These are phyloP conservation scores for Barnettozyma populi DNA, from an alignment of 805 yeast genomes.

Conservation along the genomic window DNA sequence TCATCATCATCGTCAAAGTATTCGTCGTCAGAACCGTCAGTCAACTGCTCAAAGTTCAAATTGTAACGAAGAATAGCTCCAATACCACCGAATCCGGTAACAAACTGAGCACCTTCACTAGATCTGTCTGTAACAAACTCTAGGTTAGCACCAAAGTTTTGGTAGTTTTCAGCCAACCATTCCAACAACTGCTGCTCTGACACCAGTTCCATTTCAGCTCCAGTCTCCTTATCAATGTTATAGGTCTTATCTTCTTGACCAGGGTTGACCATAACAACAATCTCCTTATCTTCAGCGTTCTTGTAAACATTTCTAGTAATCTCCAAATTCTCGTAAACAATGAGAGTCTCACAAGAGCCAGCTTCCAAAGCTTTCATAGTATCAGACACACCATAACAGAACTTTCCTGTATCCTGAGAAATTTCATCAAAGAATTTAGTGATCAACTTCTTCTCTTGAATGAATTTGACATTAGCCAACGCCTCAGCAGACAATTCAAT, in stretches of 20 bases:
- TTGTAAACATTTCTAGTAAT: slow-evolving; percentile 77
- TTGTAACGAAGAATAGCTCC: slow-evolving; percentile 96
- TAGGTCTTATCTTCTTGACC: slow-evolving; percentile 69
- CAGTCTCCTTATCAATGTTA: slow-evolving; percentile 77
- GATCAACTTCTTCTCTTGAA: slow-evolving; percentile 95
- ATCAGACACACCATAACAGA: slow-evolving; percentile 96
- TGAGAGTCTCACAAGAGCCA: slow-evolving; percentile 91
- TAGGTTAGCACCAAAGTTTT: slow-evolving; percentile 87
- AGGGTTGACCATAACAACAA: slow-evolving; percentile 68
- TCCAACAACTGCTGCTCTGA: slow-evolving; percentile 84
- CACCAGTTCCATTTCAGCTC: slow-evolving; percentile 85
- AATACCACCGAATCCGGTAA: slow-evolving; percentile 97
- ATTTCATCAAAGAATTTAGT: slow-evolving; percentile 93
- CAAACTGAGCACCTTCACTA: slow-evolving; percentile 98
- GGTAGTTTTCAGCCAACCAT: slow-evolving; percentile 97
- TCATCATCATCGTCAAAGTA: slow-evolving; percentile 59
- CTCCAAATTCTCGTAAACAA: slow-evolving; percentile 90
- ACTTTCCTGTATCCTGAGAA: slow-evolving; percentile 94
- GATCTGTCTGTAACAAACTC: slow-evolving; percentile 97
- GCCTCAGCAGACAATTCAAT: slow-evolving; percentile 97
- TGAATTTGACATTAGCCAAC: slow-evolving; percentile 92
- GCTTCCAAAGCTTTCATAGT: slow-evolving; percentile 93
- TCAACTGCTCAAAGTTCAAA: slow-evolving; percentile 94
- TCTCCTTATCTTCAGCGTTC: slow-evolving; percentile 74
- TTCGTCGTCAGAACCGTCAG: slow-evolving; percentile 86